Percentiles rank a stretch among this genome's conserved stretches.
These are phyloP conservation scores for Penicillium arizonense DNA, from an alignment of 495 filamentous ascomycete species.

Conservation along the genomic window DNA sequence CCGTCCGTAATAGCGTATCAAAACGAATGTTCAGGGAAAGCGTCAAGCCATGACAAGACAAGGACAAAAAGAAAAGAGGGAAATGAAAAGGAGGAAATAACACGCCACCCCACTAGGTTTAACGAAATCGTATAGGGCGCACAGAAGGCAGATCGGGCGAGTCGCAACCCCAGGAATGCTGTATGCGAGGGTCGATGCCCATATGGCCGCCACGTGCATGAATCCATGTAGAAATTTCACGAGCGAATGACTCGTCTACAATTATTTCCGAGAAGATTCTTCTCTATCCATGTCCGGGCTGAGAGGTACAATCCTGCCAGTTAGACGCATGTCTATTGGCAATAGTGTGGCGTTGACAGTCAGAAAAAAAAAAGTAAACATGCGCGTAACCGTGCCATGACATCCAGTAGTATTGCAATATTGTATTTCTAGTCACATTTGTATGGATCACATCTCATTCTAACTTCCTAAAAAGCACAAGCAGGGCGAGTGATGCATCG, in stretches of 20 bases:
- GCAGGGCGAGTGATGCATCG: slow-evolving; percentile 6
- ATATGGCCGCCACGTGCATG: slow-evolving; percentile 31
- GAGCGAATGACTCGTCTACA: slow-evolving; percentile 7
- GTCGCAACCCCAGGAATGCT: slow-evolving; percentile 17
- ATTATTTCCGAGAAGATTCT: slow-evolving; percentile 1
- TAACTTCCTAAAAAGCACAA: slow-evolving; percentile 3
- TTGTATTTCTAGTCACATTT: neutral
- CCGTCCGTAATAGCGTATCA: neutral
- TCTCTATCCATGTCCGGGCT: neutral
- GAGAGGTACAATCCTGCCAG: neutral
- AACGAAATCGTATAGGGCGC: slow-evolving; percentile 6
- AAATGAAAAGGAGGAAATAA: neutral
- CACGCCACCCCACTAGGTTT: slow-evolving; percentile 8
- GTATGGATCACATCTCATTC: neutral
- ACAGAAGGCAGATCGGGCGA: neutral
- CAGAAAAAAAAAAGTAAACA: neutral
- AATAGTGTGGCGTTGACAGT: slow-evolving; percentile 3
- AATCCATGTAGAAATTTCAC: slow-evolving; percentile 3
- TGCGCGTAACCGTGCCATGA: neutral
- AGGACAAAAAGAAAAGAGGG: neutral
- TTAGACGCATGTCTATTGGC: slow-evolving; percentile 10
- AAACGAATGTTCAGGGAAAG: neutral
- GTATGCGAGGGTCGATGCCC: slow-evolving; percentile 20
- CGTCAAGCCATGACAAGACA: neutral
- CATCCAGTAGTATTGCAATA: neutral